phyloP scores from a whole-genome alignment of 2,329 filamentous ascomycete genomes.

The Fusarium fujikuroi region DNA sequence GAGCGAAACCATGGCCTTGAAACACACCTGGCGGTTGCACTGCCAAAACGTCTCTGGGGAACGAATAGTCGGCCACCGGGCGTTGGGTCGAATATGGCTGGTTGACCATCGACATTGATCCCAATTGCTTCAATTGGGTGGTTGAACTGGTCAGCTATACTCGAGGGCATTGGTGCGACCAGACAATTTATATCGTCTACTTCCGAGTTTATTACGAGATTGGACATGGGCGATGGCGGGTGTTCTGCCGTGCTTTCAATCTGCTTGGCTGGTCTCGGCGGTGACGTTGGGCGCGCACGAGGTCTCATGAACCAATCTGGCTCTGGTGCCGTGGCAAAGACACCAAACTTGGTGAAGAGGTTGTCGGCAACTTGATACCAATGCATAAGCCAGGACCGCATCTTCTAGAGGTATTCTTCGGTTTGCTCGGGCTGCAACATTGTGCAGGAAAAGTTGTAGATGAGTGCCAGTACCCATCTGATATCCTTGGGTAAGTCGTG shows the following conservation, averaged over 20 bases:
- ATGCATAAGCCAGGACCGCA: constrained; percentile 46
- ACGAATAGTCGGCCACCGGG: not conserved
- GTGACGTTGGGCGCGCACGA: not conserved
- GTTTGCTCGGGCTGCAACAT: constrained; percentile 36
- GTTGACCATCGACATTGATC: not conserved
- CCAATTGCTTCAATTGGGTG: not conserved
- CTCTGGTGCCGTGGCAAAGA: constrained; percentile 31
- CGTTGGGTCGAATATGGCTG: constrained; percentile 2
- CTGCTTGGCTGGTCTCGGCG: not conserved
- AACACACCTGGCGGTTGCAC: not conserved
- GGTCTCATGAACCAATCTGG: constrained; percentile 45
- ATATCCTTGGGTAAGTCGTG: constrained; percentile 43
- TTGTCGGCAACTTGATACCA: constrained; percentile 44
- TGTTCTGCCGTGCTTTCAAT: not conserved
- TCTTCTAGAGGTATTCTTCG: constrained; percentile 36
- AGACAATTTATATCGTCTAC: not conserved
- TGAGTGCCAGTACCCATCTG: constrained; percentile 47
- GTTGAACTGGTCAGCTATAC: not conserved
- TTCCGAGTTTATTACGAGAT: not conserved
- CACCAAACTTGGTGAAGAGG: constrained; percentile 34
- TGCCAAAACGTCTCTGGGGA: not conserved
- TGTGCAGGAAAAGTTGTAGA: constrained; percentile 48
- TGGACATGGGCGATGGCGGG: not conserved
- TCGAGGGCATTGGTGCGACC: not conserved
- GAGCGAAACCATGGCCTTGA: not conserved